Conservation (phyloP, 768 basidiomycete species). For the Boletus subparvulus region DNA sequence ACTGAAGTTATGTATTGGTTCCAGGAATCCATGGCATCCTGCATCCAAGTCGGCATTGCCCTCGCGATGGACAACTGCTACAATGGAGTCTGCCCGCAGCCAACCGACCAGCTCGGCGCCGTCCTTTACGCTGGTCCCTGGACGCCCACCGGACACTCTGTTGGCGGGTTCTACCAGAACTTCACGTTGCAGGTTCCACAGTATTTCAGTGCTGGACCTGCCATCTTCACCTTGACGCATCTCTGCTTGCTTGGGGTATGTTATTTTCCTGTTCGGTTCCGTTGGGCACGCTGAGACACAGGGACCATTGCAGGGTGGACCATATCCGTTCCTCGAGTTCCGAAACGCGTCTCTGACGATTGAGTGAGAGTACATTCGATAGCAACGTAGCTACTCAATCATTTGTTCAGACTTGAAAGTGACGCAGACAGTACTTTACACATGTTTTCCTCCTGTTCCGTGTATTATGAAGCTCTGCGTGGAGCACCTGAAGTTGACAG, state of each 20-base stretch:
- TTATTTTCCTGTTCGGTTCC: not conserved
- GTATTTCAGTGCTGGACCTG: constrained; percentile 15
- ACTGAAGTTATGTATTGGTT: not conserved
- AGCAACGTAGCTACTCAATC: not conserved
- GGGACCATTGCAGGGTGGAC: constrained; percentile 17
- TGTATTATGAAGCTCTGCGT: not conserved
- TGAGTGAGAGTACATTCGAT: not conserved
- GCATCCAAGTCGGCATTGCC: constrained; percentile 33
- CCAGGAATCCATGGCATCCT: constrained; percentile 19
- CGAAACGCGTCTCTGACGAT: constrained; percentile 26
- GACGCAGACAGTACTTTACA: not conserved
- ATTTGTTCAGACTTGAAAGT: not conserved
- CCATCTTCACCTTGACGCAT: constrained; percentile 32
- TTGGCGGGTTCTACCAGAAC: constrained; percentile 29
- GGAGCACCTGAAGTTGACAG: no score
- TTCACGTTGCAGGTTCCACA: constrained; percentile 21
- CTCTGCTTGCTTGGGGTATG: constrained; percentile 31
- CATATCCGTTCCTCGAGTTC: constrained; percentile 30
- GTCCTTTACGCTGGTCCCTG: constrained; percentile 33
- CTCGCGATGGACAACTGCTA: constrained; percentile 22
- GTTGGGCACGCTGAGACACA: not conserved
- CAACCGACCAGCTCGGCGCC: constrained; percentile 17
- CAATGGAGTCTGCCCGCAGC: constrained; percentile 24
- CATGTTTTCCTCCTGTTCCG: not conserved
- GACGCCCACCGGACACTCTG: constrained; percentile 18